Evolutionary conservation across 345 rosid species (phyloP).

Genomic region (Syzygium grande): DNA sequence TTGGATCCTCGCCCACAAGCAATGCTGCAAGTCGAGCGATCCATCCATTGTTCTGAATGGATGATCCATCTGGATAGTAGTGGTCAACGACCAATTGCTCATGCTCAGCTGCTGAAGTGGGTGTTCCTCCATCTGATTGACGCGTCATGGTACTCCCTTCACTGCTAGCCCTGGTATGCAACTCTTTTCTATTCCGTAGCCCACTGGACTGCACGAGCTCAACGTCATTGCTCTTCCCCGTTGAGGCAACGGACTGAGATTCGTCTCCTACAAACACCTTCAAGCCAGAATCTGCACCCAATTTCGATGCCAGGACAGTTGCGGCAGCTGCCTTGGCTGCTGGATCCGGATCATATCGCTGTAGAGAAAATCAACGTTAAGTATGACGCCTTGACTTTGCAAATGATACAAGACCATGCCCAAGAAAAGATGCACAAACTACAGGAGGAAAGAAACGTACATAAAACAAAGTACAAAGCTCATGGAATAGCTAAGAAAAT

Average conservation of each 20-base stretch:
- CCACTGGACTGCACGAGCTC: constrained; percentile 60
- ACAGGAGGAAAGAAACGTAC: not conserved
- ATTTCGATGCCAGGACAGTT: constrained; percentile 84
- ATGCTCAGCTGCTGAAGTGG: constrained; percentile 28
- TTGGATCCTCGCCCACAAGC: constrained; percentile 95
- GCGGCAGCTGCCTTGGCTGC: constrained; percentile 99
- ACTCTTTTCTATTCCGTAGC: constrained; percentile 65
- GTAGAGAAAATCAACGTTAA: constrained; percentile 14
- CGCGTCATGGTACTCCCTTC: constrained; percentile 33
- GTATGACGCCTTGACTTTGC: not conserved
- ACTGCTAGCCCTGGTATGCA: constrained; percentile 33
- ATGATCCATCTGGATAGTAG: constrained; percentile 45
- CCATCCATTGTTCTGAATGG: constrained; percentile 67
- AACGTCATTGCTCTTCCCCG: constrained; percentile 56
- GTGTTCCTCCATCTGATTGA: constrained; percentile 35
- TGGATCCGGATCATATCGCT: constrained; percentile 96
- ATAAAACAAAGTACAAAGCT: not conserved
- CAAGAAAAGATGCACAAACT: not conserved
- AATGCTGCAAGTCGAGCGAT: constrained; percentile 85
- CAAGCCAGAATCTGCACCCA: constrained; percentile 93
- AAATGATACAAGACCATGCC: not conserved
- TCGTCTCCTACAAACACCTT: constrained; percentile 69
- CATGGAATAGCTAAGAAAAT: not conserved
- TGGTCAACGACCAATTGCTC: constrained; percentile 60
- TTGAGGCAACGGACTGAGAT: constrained; percentile 28